phyloP scores from a whole-genome alignment of 441 rosid genomes.

The Corymbia calophylla region DNA sequence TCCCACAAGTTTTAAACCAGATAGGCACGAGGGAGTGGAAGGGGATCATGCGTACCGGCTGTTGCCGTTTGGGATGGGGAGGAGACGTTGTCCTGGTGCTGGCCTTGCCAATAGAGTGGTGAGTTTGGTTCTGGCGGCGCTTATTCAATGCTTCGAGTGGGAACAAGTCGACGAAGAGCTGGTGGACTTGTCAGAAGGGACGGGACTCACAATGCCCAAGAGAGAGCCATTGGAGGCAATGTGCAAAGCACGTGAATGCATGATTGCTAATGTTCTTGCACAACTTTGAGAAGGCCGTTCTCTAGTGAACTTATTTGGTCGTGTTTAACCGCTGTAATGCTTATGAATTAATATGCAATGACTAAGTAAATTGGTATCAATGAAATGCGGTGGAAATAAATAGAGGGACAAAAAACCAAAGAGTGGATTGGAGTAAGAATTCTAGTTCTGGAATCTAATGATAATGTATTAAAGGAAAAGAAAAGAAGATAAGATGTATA shows the following conservation, averaged over 20 bases:
- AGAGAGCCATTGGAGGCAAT: constrained; percentile 11
- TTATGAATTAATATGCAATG: neutral
- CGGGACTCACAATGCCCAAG: constrained; percentile 11
- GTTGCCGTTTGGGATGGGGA: constrained; percentile 25
- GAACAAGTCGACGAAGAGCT: constrained; percentile 5
- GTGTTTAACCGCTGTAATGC: neutral
- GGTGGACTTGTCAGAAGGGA: constrained; percentile 13
- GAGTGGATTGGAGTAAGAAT: neutral
- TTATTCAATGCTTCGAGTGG: constrained; percentile 29
- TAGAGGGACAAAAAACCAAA: neutral
- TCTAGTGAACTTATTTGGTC: neutral
- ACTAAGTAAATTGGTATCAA: neutral
- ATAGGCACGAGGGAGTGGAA: constrained; percentile 1
- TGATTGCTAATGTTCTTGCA: neutral
- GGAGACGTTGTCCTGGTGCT: constrained; percentile 21
- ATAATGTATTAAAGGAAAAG: neutral
- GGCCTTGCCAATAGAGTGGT: constrained; percentile 14
- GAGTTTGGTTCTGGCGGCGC: constrained; percentile 1
- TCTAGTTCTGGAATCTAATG: neutral
- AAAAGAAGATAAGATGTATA: neutral
- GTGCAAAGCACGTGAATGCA: constrained; percentile 4
- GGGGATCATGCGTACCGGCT: neutral
- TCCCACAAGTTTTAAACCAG: constrained; percentile 6
- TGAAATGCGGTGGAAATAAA: neutral
- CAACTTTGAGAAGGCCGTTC: neutral